phyloP scores from a whole-genome alignment of 768 basidiomycete genomes.

The Rhizopogon sp. region DNA sequence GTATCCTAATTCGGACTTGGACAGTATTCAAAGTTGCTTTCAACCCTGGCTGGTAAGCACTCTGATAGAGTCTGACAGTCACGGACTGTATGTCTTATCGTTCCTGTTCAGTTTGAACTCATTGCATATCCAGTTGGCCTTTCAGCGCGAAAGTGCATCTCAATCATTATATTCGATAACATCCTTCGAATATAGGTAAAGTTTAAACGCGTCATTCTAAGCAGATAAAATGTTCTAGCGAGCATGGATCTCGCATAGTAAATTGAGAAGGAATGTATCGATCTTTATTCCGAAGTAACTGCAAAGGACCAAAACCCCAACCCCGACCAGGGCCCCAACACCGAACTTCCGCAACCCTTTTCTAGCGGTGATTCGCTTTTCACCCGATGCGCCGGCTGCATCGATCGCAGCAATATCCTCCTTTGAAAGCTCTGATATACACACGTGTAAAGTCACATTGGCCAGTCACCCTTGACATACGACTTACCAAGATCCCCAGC shows the following conservation, averaged over 20 bases:
- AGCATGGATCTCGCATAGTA: not conserved
- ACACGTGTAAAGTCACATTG: not conserved
- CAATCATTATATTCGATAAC: too few relatives aligned
- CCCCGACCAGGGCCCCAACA: constrained; percentile 4
- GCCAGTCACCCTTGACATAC: not conserved
- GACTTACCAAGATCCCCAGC: constrained; percentile 59
- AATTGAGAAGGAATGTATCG: not conserved
- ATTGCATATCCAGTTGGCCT: too few relatives aligned
- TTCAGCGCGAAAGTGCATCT: too few relatives aligned
- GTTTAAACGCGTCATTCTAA: too few relatives aligned
- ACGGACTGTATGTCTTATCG: too few relatives aligned
- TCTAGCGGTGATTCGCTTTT: constrained; percentile 3
- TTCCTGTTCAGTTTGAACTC: too few relatives aligned
- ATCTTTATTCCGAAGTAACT: constrained; percentile 6
- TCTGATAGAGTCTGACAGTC: too few relatives aligned
- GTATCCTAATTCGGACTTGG: too few relatives aligned
- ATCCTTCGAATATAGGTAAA: too few relatives aligned
- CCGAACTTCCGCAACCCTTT: constrained; percentile 1
- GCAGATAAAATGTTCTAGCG: not conserved
- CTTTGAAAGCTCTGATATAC: constrained; percentile 37
- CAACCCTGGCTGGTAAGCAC: too few relatives aligned
- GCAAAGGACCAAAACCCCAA: constrained; percentile 4
- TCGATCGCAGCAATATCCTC: constrained; percentile 55
- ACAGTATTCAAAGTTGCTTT: too few relatives aligned
- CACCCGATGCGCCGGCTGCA: constrained; percentile 39